Base-by-base conservation (phyloP, 176 grass and related monocot genomes). In the Melocanna baccifera region DNA sequence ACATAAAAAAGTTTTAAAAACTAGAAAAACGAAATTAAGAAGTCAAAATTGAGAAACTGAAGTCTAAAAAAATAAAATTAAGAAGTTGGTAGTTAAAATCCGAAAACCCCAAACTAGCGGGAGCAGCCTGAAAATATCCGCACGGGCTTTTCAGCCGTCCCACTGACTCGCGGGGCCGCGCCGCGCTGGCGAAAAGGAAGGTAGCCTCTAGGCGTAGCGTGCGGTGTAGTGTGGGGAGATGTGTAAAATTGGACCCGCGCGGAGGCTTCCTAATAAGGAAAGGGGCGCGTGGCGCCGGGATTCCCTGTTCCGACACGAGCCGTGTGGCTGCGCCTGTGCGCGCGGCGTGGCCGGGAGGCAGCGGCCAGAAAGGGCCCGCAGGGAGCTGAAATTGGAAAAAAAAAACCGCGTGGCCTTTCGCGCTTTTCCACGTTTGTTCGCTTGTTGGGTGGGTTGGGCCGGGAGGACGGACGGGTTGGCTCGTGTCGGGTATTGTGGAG, bases 251-350 rank as follows among this genome's bases (percentile, higher is more conserved):
- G 68, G 68, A 14, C n/a, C 12, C 25, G 71, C 13, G 15, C 6
- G 26, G 20, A 23, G 32, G 68, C 9, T 73, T 83, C 68, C 81
- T 63, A 39, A 73, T 62, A 73, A 62, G 69, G 81, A 63, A 83
- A 73, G 22, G 74, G 10, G 65, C 3, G 46, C 11, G 18, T 0
- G 16, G 45, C 12, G 29, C 29, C 48, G 30, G 61, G 76, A 64
- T 64, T 59, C 20, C 64, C 45, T 52, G 47, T 69, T 81, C 63
- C 78, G 78, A 18, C 75, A 10, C 18, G 9, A 13, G 7, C 9
- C 8, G 1, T 75, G 73, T 75, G 30, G 30, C 9, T 78, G 47
- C 1, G 23, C 6, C 20, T 42, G 34, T 22, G 18, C 12, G 64
- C 8, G 41, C 29, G 48, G 71, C 71, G 18, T 12, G 48, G 20